Conservation (phyloP, 1,284 basidiomycete species). For the Melanopsichium pennsylvanicum region DNA sequence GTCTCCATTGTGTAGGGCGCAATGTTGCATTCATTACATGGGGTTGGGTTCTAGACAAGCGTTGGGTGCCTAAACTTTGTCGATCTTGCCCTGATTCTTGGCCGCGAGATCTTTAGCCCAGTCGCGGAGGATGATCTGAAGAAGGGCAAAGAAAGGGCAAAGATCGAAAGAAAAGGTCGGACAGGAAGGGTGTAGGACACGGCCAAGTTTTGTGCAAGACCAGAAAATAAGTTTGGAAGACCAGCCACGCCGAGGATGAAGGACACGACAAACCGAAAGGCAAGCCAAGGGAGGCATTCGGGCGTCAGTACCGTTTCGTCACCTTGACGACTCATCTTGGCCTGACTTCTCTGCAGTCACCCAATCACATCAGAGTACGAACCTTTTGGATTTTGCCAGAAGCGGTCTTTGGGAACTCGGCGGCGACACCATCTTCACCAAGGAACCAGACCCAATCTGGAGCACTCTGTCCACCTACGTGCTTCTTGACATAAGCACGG, state of each 20-base stretch:
- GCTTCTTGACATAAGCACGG: constrained; percentile 46
- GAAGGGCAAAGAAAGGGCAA: neutral
- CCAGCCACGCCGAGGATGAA: constrained; percentile 9
- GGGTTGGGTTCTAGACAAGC: neutral
- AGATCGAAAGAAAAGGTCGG: neutral
- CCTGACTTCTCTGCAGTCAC: neutral
- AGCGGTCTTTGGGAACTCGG: constrained; percentile 81
- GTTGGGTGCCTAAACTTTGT: constrained; percentile 13
- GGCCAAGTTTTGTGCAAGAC: constrained; percentile 4
- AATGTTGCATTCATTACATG: no score
- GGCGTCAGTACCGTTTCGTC: no score
- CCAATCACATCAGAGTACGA: constrained; percentile 12
- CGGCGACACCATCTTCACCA: constrained; percentile 72
- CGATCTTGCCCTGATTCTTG: constrained; percentile 38
- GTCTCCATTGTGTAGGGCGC: no score
- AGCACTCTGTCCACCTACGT: constrained; percentile 65
- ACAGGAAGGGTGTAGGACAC: neutral
- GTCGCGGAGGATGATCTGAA: constrained; percentile 68
- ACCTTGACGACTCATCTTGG: neutral
- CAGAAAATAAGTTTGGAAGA: constrained; percentile 8
- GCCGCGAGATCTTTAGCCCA: constrained; percentile 64
- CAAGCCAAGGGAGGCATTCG: constrained; percentile 11
- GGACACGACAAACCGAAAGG: constrained; percentile 12
- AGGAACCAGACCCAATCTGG: constrained; percentile 84
- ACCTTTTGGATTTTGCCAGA: constrained; percentile 89